These are phyloP conservation scores for Hordeum vulgare DNA, from an alignment of 176 grass and related monocot genomes.

Conservation along the genomic window MorexV3_pseudomolecules_assembly NC_058524.1:563556240-563556739, in stretches of 20 bases:
- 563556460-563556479: slow-evolving; percentile 22
- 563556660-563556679: neutral
- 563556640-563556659: slow-evolving; percentile 99
- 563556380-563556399: slow-evolving; percentile 52
- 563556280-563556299: slow-evolving; percentile 72
- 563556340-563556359: slow-evolving; percentile 79
- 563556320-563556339: slow-evolving; percentile 63
- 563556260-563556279: slow-evolving; percentile 89
- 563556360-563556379: slow-evolving; percentile 60
- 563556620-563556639: slow-evolving; percentile 96
- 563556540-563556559: slow-evolving; percentile 30
- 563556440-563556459: slow-evolving; percentile 64
- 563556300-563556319: slow-evolving; percentile 44
- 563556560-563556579: slow-evolving; percentile 64
- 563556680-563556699: neutral
- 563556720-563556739: neutral
- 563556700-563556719: neutral
- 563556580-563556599: slow-evolving; percentile 65
- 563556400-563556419: slow-evolving; percentile 76
- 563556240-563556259: slow-evolving; percentile 88
- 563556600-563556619: slow-evolving; percentile 90
- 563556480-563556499: neutral
- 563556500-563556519: slow-evolving; percentile 19
- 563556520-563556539: slow-evolving; percentile 27
- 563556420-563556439: slow-evolving; percentile 83